phyloP scores from a whole-genome alignment of 2,329 filamentous ascomycete genomes.

The Sphaerostilbella broomeana region DNA sequence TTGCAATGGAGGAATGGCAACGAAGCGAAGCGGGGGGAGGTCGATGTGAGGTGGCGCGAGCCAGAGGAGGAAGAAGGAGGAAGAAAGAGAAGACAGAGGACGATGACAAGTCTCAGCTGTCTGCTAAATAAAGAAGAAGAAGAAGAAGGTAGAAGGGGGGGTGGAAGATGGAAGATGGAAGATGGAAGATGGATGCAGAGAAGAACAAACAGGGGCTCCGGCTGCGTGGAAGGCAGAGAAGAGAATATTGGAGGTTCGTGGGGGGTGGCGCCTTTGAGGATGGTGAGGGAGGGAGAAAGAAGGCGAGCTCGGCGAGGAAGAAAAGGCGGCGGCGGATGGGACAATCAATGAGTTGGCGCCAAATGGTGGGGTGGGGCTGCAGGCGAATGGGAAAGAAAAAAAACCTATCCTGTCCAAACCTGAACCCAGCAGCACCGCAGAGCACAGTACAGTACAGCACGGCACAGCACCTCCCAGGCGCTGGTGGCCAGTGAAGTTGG shows the following conservation, averaged over 20 bases:
- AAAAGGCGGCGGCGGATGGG: conserved; percentile 4
- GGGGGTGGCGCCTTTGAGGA: too few species aligned
- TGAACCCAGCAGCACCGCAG: neutral
- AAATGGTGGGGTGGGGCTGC: conserved; percentile 12
- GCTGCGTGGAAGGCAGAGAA: conserved; percentile 3
- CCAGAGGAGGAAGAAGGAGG: conserved; percentile 18
- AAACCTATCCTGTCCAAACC: too few species aligned
- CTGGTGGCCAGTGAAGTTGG: too few species aligned
- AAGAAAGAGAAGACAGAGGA: conserved; percentile 19
- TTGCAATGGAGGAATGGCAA: conserved; percentile 14
- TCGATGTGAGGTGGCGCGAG: conserved; percentile 2
- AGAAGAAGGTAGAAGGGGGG: conserved; percentile 5
- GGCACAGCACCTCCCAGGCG: too few species aligned
- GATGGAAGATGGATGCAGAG: conserved; percentile 4
- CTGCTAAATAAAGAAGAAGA: conserved; percentile 7
- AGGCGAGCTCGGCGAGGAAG: conserved; percentile 4
- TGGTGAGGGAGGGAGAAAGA: conserved; percentile 2
- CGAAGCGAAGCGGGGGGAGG: conserved; percentile 17
- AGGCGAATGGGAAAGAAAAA: neutral
- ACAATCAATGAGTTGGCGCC: conserved; percentile 5
- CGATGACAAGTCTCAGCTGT: neutral
- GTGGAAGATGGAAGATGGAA: conserved; percentile 3
- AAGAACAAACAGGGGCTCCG: conserved; percentile 8
- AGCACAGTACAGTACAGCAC: neutral
- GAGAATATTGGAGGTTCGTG: neutral